A percentile compares a stretch with the other conserved stretches of the same genome.
Conservation (phyloP, 23 red algal species). For the Gracilariopsis chorda region DNA sequence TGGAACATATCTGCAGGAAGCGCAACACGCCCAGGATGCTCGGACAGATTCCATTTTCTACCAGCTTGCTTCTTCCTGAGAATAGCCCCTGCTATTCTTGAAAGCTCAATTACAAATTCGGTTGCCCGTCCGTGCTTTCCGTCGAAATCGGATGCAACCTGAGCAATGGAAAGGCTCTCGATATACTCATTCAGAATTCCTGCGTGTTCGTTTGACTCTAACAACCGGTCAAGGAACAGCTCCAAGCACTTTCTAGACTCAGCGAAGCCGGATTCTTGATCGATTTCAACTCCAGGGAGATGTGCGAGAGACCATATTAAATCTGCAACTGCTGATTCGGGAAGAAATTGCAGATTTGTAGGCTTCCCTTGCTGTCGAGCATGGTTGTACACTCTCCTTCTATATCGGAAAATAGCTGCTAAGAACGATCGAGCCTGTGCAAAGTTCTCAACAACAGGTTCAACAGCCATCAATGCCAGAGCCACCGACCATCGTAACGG, state of each 20-base stretch:
- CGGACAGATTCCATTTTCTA: slow-evolving; percentile 49
- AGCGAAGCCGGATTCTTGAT: slow-evolving; percentile 37
- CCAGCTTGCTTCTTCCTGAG: slow-evolving; percentile 45
- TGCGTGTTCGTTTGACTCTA: slow-evolving; percentile 61
- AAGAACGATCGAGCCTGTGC: background rate
- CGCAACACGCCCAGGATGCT: slow-evolving; percentile 12
- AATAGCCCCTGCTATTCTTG: slow-evolving; percentile 33
- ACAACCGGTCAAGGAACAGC: slow-evolving; percentile 37
- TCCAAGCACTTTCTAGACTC: slow-evolving; percentile 59
- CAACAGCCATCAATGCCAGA: slow-evolving; percentile 58
- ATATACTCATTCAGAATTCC: slow-evolving; percentile 51
- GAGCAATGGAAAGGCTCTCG: slow-evolving; percentile 42
- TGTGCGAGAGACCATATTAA: slow-evolving; percentile 54
- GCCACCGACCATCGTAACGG: slow-evolving; percentile 34
- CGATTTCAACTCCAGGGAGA: slow-evolving; percentile 41
- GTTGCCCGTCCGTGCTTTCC: slow-evolving; percentile 14
- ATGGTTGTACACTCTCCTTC: slow-evolving; percentile 24
- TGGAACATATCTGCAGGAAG: slow-evolving; percentile 62
- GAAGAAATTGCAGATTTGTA: slow-evolving; percentile 12
- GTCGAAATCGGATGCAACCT: slow-evolving; percentile 27
- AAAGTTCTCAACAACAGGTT: slow-evolving; percentile 34
- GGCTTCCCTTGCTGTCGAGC: slow-evolving; percentile 5
- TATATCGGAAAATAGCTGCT: background rate
- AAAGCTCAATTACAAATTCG: slow-evolving; percentile 19
- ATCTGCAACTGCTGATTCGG: slow-evolving; percentile 45